Evolutionary conservation across 768 basidiomycete species (phyloP), one percentile per base, ranked within the genome.

Genomic region (Mycena kentingensis): DNA sequence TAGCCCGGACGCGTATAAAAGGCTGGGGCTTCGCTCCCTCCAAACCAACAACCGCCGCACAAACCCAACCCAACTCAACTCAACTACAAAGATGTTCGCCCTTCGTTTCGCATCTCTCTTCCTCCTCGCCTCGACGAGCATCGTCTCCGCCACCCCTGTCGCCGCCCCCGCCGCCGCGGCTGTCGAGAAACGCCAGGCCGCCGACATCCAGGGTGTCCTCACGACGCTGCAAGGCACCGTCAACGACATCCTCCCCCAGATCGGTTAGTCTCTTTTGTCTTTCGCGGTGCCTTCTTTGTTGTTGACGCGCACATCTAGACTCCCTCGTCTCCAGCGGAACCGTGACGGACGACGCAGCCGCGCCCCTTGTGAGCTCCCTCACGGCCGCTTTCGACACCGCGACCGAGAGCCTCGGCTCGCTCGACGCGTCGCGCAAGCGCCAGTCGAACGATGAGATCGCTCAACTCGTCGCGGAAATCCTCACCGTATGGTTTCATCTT

Each of bases 381-480:
- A 63, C 58, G 26, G 27, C 42, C 2, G 51, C 63, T 16, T 49
- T 69, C 52, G 51, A 60, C 58, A 60, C 60, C 43, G 60, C 65
- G 5, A 52, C 63, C 31, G 34, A 60, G 2, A 49, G 57, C n/a
- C 55, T 67, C 28, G 31, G 48, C 1, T 50, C 46, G 2, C 60
- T 69, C 50, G 21, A 51, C 19, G 36, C 25, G 4, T 25, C 42
- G 11, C 16, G 26, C 28, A 63, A 66, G 55, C 60, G 67, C 41
- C 67, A 66, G 57, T 54, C 62, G 1, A 46, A 64, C 44, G 50
- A 58, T 27, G 66, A 67, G 5, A 51, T 69, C 38, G 67, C 67
- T 6, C 44, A 53, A 26, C 60, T 66, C 38, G 54, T 67, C 25
- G 66, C 67, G 1, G 62, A 39, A 2, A 56, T 66, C 50, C 15